Conservation (phyloP, 257 asterid species). For the Penstemon barbatus region DNA sequence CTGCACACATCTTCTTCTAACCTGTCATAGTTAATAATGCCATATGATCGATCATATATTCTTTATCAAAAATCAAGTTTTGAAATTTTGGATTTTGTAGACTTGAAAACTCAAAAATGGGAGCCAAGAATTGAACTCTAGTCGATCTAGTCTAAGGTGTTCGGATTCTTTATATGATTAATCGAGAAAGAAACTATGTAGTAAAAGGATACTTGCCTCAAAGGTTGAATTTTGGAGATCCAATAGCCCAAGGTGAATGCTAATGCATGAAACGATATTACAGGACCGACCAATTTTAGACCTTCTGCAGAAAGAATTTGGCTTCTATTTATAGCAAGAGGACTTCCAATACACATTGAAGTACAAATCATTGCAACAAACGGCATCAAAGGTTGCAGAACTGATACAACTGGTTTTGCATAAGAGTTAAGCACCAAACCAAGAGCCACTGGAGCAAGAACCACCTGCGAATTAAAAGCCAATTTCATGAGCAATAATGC, state of each 20-base stretch:
- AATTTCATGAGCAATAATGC: conserved; percentile 3
- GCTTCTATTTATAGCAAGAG: conserved; percentile 84
- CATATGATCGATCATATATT: neutral
- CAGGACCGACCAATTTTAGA: conserved; percentile 73
- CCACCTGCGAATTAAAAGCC: conserved; percentile 55
- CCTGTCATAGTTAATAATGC: conserved; percentile 41
- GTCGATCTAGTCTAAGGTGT: too few species aligned
- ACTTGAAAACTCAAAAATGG: too few species aligned
- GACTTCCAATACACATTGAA: conserved; percentile 94
- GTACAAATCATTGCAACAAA: conserved; percentile 93
- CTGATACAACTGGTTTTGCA: conserved; percentile 79
- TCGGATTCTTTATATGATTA: too few species aligned
- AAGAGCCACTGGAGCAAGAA: conserved; percentile 79
- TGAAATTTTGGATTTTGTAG: too few species aligned
- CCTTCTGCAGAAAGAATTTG: conserved; percentile 89
- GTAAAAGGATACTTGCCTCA: conserved; percentile 53
- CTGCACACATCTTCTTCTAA: conserved; percentile 82
- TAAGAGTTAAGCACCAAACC: conserved; percentile 82
- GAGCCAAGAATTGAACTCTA: too few species aligned
- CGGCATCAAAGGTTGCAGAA: conserved; percentile 93
- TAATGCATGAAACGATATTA: conserved; percentile 70
- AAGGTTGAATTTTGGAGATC: conserved; percentile 66
- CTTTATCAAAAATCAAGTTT: neutral
- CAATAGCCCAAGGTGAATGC: conserved; percentile 93
- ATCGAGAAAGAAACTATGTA: neutral